phyloP scores from a whole-genome alignment of 2,329 filamentous ascomycete genomes.

The Hyphodiscus sp. region DNA sequence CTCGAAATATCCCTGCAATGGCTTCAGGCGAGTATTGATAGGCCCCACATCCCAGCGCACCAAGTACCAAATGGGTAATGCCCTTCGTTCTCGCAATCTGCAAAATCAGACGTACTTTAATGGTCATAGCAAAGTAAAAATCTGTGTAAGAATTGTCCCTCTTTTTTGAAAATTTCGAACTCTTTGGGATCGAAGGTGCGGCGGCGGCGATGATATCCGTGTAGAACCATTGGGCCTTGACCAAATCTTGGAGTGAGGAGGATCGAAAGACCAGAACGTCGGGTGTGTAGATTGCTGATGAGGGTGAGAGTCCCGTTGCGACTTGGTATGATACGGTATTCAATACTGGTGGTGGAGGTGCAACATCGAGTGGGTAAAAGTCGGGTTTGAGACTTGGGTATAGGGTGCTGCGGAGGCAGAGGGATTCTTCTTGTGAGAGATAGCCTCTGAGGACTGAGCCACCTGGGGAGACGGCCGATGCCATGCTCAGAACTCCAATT shows the following conservation, averaged over 20 bases:
- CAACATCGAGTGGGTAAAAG: slow-evolving; percentile 20
- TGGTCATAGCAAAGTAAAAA: slow-evolving; percentile 23
- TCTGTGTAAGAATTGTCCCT: slow-evolving; percentile 8
- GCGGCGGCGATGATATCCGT: slow-evolving; percentile 24
- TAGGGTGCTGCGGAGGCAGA: slow-evolving; percentile 58
- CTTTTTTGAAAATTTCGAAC: neutral
- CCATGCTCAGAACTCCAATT: slow-evolving; percentile 61
- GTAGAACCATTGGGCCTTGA: slow-evolving; percentile 25
- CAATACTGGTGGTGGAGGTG: too few relatives aligned
- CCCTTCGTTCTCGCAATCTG: slow-evolving; percentile 38
- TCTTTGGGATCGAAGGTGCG: slow-evolving; percentile 16
- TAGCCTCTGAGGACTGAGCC: slow-evolving; percentile 58
- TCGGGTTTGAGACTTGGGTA: slow-evolving; percentile 27
- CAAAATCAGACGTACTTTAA: slow-evolving; percentile 32
- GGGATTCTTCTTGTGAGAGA: slow-evolving; percentile 61
- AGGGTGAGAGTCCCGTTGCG: slow-evolving; percentile 8
- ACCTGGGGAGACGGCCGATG: slow-evolving; percentile 49
- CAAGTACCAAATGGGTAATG: slow-evolving; percentile 54
- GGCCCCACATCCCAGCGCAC: slow-evolving; percentile 63
- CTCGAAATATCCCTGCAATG: slow-evolving; percentile 56
- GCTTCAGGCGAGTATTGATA: slow-evolving; percentile 56
- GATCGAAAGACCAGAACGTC: slow-evolving; percentile 44
- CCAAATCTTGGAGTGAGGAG: slow-evolving; percentile 37
- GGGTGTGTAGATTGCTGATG: slow-evolving; percentile 52
- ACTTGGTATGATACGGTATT: too few relatives aligned